phyloP scores from a whole-genome alignment of 371 early-diverging fungal species.

The Cladochytrium tenue region DNA sequence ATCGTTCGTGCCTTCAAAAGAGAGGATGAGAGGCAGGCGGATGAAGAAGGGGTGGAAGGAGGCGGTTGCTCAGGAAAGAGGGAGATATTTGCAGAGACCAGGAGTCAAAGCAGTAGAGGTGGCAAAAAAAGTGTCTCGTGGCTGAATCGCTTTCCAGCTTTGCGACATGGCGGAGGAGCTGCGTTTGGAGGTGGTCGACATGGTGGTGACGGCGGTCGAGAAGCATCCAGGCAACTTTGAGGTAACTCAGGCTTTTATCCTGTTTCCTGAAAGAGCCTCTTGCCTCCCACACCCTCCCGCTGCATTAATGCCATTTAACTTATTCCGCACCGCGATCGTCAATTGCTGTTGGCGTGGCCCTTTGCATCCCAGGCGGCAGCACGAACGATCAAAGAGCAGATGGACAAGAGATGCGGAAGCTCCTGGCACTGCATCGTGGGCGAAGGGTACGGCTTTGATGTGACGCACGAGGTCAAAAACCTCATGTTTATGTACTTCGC shows the following conservation, averaged over 20 bases:
- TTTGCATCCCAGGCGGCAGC: constrained; percentile 40
- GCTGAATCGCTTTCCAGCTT: constrained; percentile 22
- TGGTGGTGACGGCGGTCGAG: constrained; percentile 58
- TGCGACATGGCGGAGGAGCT: constrained; percentile 56
- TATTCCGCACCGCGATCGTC: too few relatives aligned
- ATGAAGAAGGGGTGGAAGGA: too few relatives aligned
- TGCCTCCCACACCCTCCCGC: background rate
- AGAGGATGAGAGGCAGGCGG: too few relatives aligned
- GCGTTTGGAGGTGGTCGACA: constrained; percentile 51
- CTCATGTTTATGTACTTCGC: constrained; percentile 59
- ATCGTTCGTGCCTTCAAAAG: too few relatives aligned
- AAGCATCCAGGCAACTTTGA: constrained; percentile 57
- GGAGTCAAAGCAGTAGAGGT: background rate
- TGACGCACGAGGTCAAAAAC: constrained; percentile 55
- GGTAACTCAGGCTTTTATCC: constrained; percentile 21
- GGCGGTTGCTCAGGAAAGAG: too few relatives aligned
- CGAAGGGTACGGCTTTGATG: constrained; percentile 59
- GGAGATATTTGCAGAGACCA: too few relatives aligned
- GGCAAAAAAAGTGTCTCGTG: background rate
- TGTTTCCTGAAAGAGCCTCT: background rate
- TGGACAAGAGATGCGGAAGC: constrained; percentile 59
- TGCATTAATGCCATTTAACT: too few relatives aligned
- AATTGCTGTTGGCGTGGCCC: background rate
- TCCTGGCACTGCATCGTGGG: constrained; percentile 60
- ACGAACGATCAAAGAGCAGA: constrained; percentile 53